Evolutionary conservation across 2,329 filamentous ascomycete genomes (phyloP), one percentile per base, ranked within the genome.

Genomic region (Stemphylium lycopersici): DNA sequence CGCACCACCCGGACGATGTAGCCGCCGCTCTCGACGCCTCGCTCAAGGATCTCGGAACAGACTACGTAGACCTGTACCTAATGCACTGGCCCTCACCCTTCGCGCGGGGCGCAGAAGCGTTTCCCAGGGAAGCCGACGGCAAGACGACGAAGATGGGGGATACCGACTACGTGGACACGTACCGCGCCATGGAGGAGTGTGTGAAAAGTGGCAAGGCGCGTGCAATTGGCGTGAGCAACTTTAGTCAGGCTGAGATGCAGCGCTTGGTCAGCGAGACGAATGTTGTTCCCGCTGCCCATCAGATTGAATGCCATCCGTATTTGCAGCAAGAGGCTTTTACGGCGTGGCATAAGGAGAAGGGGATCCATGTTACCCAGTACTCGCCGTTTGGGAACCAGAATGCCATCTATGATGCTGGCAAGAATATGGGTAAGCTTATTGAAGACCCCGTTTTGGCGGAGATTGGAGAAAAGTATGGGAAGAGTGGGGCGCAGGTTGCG

Each of bases 51-150:
- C 89, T 90, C 84, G 88, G 61, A 71, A 66, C 95, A 59, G 90
- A 93, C 73, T 96, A 96, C 82, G 91, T 96, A 76, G 92, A 96
- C 76, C 85, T 96, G 62, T 96, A 88, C 83, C 82, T 95, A 65
- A 86, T 95, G 71, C 68, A 73, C 40, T 72, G 91, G 96, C 83
- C 96, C 90, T 84, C 91, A 88, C 68, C 86, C 90, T 67, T 87
- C 89, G 54, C 84, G 90, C 71, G 89, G 88, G 80, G 96, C 90
- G 54, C 62, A n/a, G 48, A 48, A 82, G 81, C 56, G 81, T 85
- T 69, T 82, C 87, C 26, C 74, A 80, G 59, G 79, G 89, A 73
- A 67, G 78, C 37, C 15, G 41, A 59, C 26, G 66, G 63, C 47
- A 71, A 69, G 18, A 29, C 26, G 39, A 62, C 49, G 5, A 55